Base-by-base conservation (phyloP, 1,284 basidiomycete genomes). In the Apiotrichum laibachii region DNA sequence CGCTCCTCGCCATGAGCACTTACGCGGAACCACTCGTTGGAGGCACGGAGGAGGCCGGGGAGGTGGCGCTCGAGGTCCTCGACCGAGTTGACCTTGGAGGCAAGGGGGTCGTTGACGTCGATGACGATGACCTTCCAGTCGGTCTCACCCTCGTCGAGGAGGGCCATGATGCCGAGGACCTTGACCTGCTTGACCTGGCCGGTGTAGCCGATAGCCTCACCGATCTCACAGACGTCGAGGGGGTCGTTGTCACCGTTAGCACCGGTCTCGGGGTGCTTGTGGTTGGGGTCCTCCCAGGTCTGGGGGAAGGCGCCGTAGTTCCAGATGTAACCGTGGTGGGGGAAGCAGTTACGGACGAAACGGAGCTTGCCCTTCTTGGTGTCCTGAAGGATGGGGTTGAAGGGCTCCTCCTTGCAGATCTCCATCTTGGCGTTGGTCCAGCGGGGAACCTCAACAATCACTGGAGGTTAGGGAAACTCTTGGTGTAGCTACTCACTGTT, bases 171-270 rank as follows among this genome's bases (percentile, higher is more conserved):
- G 69, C 96, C 96, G 75, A 99, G 91, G 65, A 99, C 92, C 84
- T 99, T 99, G 86, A 99, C 96, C 81, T 99, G 96, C 84, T 99
- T 99, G 80, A 99, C 86, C 81, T 99, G 95, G 64, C 96, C 96
- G 64, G 88, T 86, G 81, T 95, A 93, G 67, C 94, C 96, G 72
- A 99, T 91, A 78, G 95, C 92, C 81, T 99, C 96, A 65, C 96
- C 96, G 75, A 99, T 99, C 82, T 99, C 96, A 81, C 96, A 98
- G 65, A 99, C 95, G 80, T 99, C 96, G 69, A 99, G 88, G 65
- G 96, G 96, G 82, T 99, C 96, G 76, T 99, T 97, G 84, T 99
- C 96, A 63, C 96, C 96, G 82, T 90, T 90, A 65, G 96, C 96
- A 82, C 98, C 98, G 76, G 96, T 99, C 84, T 99, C 96, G 59